Base-by-base conservation (phyloP, 2,329 filamentous ascomycete species). In the Ophiobolus disseminans region DNA sequence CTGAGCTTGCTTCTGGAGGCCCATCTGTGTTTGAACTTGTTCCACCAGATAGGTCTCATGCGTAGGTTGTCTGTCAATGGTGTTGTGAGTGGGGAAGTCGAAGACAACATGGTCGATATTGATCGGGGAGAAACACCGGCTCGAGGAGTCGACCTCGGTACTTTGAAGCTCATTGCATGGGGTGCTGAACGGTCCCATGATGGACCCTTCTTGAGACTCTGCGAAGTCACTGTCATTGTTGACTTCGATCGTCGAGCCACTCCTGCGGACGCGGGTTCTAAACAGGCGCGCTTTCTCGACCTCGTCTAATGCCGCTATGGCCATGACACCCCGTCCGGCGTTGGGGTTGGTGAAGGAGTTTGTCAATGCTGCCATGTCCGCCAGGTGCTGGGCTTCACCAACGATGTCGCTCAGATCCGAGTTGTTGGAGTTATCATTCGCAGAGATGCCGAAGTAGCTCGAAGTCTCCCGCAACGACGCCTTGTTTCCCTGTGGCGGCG, bases 361-460 rank as follows among this genome's bases (percentile, higher is more conserved):
- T 8, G 31, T 16, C n/a, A 21, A 23, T 7, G 19, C 16, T 21
- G 9, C 19, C 13, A 6, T 11, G 7, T 11, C 13, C 20, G 14
- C 6, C n/a, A 14, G 7, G 8, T 25, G 26, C 7, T 40, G 14
- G n/a, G 1, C 3, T n/a, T 22, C 30, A 30, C 11, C 16, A 30
- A 5, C 17, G 5, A 32, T 31, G 1, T 19, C 16, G 17, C 17
- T 8, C 13, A 13, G 5, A 3, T 3, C 16, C 13, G 16, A 21
- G 22, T n/a, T 20, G 20, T 23, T 13, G 7, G 26, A 14, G 11
- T 30, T 30, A 13, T 43, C 28, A 5, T 28, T 21, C 10, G 30
- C 21, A 9, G 39, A 30, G 8, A 37, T 31, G 17, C 10, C 21
- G 30, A 62, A 65, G 36, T 65, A 63, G 31, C 50, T 23, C 13